Conservation (phyloP, 371 early-diverging fungal genomes). For the Rhizopus arrhizus region DNA sequence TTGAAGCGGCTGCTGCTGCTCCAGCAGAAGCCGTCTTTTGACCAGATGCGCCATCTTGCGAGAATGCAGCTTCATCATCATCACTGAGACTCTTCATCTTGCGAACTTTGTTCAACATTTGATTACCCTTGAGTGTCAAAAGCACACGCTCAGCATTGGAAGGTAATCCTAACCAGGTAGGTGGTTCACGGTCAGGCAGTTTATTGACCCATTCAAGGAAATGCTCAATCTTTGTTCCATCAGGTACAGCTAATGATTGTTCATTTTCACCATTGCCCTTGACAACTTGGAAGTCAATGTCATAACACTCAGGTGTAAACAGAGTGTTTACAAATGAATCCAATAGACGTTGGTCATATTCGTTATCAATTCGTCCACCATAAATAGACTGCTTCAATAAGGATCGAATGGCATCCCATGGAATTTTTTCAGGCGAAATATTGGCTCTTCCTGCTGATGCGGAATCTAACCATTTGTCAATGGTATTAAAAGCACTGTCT, state of each 20-base stretch:
- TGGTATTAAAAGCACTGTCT: conserved; percentile 85
- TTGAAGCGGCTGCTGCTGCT: background rate
- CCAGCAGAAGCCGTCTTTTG: conserved; percentile 5
- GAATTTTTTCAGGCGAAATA: conserved; percentile 92
- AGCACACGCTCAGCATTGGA: conserved; percentile 91
- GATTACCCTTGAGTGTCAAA: conserved; percentile 73
- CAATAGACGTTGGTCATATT: conserved; percentile 85
- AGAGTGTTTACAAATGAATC: conserved; percentile 87
- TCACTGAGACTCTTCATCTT: conserved; percentile 83
- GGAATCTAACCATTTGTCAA: conserved; percentile 89
- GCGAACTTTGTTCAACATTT: conserved; percentile 80
- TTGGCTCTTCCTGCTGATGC: conserved; percentile 85
- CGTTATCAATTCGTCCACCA: conserved; percentile 96
- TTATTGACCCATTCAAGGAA: conserved; percentile 87
- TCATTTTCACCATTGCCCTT: conserved; percentile 50
- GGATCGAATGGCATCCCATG: conserved; percentile 91
- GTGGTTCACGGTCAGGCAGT: conserved; percentile 93
- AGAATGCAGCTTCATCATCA: conserved; percentile 74
- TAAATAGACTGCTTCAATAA: conserved; percentile 90
- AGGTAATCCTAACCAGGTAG: conserved; percentile 97
- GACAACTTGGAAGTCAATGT: conserved; percentile 82
- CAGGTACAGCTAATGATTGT: conserved; percentile 72
- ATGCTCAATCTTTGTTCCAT: conserved; percentile 85
- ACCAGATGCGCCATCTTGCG: conserved; percentile 27
- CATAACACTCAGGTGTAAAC: conserved; percentile 83